Conservation (phyloP, 371 early-diverging fungal species). For the Dinochytrium kinnereticum region DNA sequence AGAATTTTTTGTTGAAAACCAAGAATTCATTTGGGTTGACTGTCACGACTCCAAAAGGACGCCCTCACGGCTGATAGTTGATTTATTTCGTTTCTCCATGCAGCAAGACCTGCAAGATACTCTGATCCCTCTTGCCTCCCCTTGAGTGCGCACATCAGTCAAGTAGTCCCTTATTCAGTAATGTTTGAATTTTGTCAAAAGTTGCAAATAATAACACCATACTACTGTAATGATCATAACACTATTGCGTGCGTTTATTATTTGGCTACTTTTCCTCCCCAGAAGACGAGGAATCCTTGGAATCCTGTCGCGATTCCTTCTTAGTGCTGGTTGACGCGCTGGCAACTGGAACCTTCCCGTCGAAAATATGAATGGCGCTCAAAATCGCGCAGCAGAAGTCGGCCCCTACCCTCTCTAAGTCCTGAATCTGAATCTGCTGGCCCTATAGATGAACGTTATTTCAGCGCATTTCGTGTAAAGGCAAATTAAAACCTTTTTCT, state of each 20-base stretch:
- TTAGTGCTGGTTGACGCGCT: neutral
- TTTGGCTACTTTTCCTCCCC: constrained; percentile 1
- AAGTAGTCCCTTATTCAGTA: too few relatives aligned
- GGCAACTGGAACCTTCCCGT: constrained; percentile 33
- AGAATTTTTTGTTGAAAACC: too few relatives aligned
- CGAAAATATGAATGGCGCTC: constrained; percentile 32
- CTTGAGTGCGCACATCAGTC: too few relatives aligned
- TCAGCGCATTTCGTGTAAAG: neutral
- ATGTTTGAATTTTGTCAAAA: too few relatives aligned
- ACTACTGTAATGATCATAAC: too few relatives aligned
- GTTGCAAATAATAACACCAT: too few relatives aligned
- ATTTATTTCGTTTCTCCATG: neutral
- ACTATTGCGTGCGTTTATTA: neutral
- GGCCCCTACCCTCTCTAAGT: constrained; percentile 36
- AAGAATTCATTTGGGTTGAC: too few relatives aligned
- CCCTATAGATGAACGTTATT: too few relatives aligned
- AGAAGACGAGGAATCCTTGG: constrained; percentile 8
- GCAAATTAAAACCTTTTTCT: constrained; percentile 29
- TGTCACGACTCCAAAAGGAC: too few relatives aligned
- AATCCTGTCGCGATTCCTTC: constrained; percentile 6
- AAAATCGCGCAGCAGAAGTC: constrained; percentile 40
- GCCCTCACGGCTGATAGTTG: too few relatives aligned
- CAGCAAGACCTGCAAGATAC: neutral
- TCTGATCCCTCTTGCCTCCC: too few relatives aligned
- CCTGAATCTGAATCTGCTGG: constrained; percentile 30